These are phyloP conservation scores for Cyclotella sp. DNA, from an alignment of 108 stramenopile species.

Conservation along the genomic window DNA sequence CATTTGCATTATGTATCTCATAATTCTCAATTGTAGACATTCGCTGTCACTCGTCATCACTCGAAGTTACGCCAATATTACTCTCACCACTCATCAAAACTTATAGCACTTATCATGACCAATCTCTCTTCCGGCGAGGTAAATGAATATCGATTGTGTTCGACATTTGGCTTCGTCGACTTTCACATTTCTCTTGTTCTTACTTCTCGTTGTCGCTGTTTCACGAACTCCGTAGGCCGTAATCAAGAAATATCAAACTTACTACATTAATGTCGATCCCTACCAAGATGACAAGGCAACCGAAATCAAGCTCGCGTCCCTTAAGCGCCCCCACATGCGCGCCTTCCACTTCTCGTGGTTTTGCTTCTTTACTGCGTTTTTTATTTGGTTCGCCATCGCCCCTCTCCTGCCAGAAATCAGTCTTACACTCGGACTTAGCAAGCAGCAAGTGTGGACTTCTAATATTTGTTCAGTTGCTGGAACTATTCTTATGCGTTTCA, in stretches of 20 bases:
- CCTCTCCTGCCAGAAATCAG: slow-evolving; percentile 78
- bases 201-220: too few relatives aligned
- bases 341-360: slow-evolving; percentile 85
- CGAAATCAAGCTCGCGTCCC: slow-evolving; percentile 66
- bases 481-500: slow-evolving; percentile 75
- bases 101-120: too few relatives aligned
- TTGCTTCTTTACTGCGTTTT: slow-evolving; percentile 84
- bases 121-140: too few relatives aligned
- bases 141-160: too few relatives aligned
- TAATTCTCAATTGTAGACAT: too few relatives aligned
- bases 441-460: slow-evolving; percentile 77
- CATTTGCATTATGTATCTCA: too few relatives aligned
- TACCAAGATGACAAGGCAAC: slow-evolving; percentile 74
- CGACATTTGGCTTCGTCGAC: too few relatives aligned
- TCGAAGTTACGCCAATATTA: too few relatives aligned
- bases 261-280: slow-evolving; percentile 73
- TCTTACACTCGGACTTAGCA: slow-evolving; percentile 63
- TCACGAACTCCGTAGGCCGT: too few relatives aligned
- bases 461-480: slow-evolving; percentile 72
- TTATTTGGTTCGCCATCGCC: slow-evolving; percentile 88
- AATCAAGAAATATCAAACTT: slow-evolving; percentile 65
- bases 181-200: too few relatives aligned
- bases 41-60: too few relatives aligned
- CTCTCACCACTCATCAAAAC: too few relatives aligned
- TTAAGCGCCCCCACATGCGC: slow-evolving; percentile 83